phyloP scores from a whole-genome alignment of 2,329 filamentous ascomycete species.

The Cytospora paraplurivora region DNA sequence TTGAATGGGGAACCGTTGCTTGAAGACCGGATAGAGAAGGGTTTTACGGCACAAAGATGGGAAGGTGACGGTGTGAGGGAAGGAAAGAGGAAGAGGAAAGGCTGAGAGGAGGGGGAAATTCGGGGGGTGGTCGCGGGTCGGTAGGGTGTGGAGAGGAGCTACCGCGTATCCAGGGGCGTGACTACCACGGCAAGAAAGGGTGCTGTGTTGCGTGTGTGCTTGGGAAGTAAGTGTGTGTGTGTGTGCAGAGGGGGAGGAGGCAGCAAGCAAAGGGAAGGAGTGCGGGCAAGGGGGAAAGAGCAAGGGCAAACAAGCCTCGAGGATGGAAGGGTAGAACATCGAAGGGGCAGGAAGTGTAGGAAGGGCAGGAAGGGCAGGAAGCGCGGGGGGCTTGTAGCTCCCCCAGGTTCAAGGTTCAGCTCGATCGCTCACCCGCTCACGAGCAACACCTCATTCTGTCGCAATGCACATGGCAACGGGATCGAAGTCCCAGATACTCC shows the following conservation, averaged over 20 bases:
- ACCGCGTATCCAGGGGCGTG: conserved; percentile 16
- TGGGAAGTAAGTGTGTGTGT: background rate
- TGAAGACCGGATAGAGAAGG: conserved; percentile 5
- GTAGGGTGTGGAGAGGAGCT: conserved; percentile 26
- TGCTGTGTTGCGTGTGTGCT: background rate
- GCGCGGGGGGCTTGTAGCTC: conserved; percentile 5
- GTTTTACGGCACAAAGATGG: conserved; percentile 1
- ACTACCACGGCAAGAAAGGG: background rate
- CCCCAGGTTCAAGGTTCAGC: conserved; percentile 24
- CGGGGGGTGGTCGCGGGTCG: conserved; percentile 28
- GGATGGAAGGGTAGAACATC: background rate
- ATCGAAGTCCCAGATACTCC: background rate
- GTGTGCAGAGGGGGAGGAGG: background rate
- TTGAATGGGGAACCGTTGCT: conserved; percentile 31
- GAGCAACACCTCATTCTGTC: background rate
- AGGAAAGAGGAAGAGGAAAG: conserved; percentile 32
- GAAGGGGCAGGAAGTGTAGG: background rate
- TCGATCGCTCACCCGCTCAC: conserved; percentile 14
- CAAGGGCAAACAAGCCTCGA: background rate
- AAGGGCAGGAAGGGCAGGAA: background rate
- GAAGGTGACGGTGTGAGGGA: conserved; percentile 19
- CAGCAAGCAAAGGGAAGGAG: conserved; percentile 20
- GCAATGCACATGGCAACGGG: background rate
- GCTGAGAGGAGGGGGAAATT: conserved; percentile 32
- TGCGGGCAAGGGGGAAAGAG: conserved; percentile 31